Evolutionary conservation across 345 rosid genomes (phyloP).

Genomic region (Melaleuca alternifolia): DNA sequence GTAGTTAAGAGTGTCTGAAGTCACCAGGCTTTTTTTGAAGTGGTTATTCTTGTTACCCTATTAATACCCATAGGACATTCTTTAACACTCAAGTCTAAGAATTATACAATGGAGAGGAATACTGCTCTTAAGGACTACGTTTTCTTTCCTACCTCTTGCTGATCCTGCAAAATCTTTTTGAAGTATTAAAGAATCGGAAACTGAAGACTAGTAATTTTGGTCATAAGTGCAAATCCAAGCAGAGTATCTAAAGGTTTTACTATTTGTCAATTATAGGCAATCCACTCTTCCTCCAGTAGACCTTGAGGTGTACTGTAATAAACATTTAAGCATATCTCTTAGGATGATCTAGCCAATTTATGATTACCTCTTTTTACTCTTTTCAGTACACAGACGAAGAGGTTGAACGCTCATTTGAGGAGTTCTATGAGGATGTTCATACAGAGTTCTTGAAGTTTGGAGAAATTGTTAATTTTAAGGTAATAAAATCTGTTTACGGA

Average conservation of each 20-base stretch:
- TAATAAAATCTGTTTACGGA: slow-evolving; percentile 6
- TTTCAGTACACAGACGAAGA: slow-evolving; percentile 92
- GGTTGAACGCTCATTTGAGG: slow-evolving; percentile 69
- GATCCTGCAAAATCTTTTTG: background rate
- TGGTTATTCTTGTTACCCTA: background rate
- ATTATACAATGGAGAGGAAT: background rate
- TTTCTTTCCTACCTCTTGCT: background rate
- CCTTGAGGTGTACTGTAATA: background rate
- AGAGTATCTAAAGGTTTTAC: background rate
- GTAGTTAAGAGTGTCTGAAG: background rate
- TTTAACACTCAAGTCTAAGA: background rate
- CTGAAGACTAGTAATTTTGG: background rate
- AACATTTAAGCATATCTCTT: background rate
- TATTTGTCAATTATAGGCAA: background rate
- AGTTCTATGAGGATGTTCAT: slow-evolving; percentile 96
- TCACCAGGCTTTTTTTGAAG: background rate
- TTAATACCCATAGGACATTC: background rate
- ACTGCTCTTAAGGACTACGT: background rate
- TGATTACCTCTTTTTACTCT: background rate
- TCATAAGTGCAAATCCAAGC: background rate
- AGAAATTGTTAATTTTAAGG: slow-evolving; percentile 94
- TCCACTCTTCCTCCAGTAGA: background rate
- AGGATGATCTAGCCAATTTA: background rate
- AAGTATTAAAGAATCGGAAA: background rate
- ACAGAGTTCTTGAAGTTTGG: slow-evolving; percentile 95